Evolutionary conservation across 1,284 basidiomycete genomes (phyloP).

Genomic region (Trichosporon sp.): DNA sequence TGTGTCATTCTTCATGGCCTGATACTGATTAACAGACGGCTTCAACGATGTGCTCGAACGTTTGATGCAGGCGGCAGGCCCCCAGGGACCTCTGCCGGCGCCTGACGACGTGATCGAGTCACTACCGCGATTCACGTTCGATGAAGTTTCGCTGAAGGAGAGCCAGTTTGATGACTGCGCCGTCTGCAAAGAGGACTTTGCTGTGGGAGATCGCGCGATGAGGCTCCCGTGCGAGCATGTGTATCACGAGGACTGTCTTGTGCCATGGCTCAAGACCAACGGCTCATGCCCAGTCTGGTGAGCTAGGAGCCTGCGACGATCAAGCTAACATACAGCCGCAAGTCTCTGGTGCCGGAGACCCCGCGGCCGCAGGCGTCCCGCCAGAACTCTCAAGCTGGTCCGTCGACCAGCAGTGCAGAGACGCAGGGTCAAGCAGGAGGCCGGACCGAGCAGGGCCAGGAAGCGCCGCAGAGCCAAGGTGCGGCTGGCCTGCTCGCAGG

Average conservation of each 20-base stretch:
- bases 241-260: constrained; percentile 45
- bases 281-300: constrained; percentile 48
- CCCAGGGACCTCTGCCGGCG: constrained; percentile 45
- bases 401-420: too few species aligned
- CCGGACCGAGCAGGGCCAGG: not conserved
- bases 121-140: constrained; percentile 39
- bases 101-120: constrained; percentile 40
- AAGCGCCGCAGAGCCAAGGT: not conserved
- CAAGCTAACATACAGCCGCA: constrained; percentile 19
- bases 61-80: constrained; percentile 44
- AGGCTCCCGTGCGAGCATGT: constrained; percentile 44
- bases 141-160: constrained; percentile 29
- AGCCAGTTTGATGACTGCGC: constrained; percentile 45
- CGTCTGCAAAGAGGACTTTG: constrained; percentile 45
- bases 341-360: constrained; percentile 9
- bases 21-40: constrained; percentile 27
- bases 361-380: not conserved
- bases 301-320: constrained; percentile 5
- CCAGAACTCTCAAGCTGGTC: not conserved
- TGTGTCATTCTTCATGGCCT: constrained; percentile 6
- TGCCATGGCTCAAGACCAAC: constrained; percentile 45
- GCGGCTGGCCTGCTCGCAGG: not conserved
- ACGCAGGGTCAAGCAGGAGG: not conserved
- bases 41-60: constrained; percentile 43
- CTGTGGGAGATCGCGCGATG: constrained; percentile 36